A percentile compares a stretch with the other conserved stretches of the same genome.
Evolutionary conservation across 176 grass and related monocot genomes (phyloP).

Genomic region (Secale cereale): DNA sequence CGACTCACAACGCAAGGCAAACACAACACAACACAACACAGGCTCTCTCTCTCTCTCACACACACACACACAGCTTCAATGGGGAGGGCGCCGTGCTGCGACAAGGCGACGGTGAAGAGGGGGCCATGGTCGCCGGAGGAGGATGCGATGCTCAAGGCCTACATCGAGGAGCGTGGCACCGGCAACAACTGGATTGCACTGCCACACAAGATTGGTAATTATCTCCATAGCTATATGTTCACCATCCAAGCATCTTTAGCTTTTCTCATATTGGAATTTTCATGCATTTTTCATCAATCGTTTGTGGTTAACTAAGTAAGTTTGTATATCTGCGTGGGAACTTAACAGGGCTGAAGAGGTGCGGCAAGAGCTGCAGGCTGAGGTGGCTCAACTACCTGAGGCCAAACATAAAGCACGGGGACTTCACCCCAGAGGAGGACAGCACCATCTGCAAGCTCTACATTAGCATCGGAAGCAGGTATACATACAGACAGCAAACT

Average conservation of each 20-base stretch:
- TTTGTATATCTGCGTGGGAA: neutral
- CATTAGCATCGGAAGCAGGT: constrained; percentile 99
- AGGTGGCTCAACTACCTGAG: constrained; percentile 99
- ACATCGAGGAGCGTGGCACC: constrained; percentile 80
- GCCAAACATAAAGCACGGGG: constrained; percentile 95
- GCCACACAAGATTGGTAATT: constrained; percentile 78
- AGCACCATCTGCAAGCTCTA: constrained; percentile 88
- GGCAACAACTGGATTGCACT: constrained; percentile 91
- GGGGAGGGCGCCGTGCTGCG: constrained; percentile 89
- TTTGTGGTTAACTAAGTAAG: neutral
- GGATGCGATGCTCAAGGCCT: constrained; percentile 81
- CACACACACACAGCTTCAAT: neutral
- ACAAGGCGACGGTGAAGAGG: constrained; percentile 88
- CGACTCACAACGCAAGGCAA: neutral
- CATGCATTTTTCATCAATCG: neutral
- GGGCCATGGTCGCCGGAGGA: constrained; percentile 91
- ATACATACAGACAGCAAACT: neutral
- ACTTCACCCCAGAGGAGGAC: constrained; percentile 89
- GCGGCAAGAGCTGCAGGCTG: constrained; percentile 97
- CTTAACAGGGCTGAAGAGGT: constrained; percentile 67
- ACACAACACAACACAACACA: neutral
- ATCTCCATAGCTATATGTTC: too few species aligned
- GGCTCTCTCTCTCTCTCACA: too few species aligned
- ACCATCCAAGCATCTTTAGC: too few species aligned
- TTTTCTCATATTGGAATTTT: neutral